Base-by-base conservation (phyloP, 768 basidiomycete species). In the Sarcodon sp. region DNA sequence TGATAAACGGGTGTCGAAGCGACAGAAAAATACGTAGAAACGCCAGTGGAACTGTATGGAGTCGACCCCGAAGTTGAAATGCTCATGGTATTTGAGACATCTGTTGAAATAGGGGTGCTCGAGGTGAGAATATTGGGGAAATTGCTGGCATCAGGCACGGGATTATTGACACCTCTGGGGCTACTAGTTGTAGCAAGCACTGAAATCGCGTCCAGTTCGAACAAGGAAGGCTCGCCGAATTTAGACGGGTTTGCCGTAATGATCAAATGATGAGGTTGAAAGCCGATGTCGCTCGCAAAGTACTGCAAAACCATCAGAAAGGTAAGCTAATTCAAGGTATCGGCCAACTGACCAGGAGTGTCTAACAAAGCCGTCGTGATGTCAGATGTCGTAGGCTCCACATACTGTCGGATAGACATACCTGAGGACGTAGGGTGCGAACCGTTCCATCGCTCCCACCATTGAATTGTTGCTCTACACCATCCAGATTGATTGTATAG, bases 401-500 rank as follows among this genome's bases (percentile, higher is more conserved):
- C 38, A 47, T 1, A 18, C 11, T 34, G 1, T 36, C 3, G 35
- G 15, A 31, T 15, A 7, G 27, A 36, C 59, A 33, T 53, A 69
- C 67, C 56, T 59, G 49, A 10, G 57, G 12, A 48, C 66, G 69
- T 43, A 68, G 58, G n/a, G 47, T 50, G 11, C 60, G 52, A n/a
- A 62, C 61, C 45, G 60, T 47, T 9, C 66, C 69, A 48, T 61
- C 55, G 21, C 63, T 57, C 11, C 69, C 69, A 45, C 68, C 69
- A 11, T 58, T 57, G 48, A 71, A 52, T n/a, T 54, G 49, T 37
- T 53, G 58, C 0, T 53, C 54, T 38, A 61, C 44, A 5, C 69
- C 72, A 54, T 80, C 76, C 27, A 77, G 43, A 2, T 63, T 59
- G 27, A 77, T 58, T n/a, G 64, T 61, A 46, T 75, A 65, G 50